phyloP scores from a whole-genome alignment of 2,329 filamentous ascomycete species.

The Cladophialophora immunda region DNA sequence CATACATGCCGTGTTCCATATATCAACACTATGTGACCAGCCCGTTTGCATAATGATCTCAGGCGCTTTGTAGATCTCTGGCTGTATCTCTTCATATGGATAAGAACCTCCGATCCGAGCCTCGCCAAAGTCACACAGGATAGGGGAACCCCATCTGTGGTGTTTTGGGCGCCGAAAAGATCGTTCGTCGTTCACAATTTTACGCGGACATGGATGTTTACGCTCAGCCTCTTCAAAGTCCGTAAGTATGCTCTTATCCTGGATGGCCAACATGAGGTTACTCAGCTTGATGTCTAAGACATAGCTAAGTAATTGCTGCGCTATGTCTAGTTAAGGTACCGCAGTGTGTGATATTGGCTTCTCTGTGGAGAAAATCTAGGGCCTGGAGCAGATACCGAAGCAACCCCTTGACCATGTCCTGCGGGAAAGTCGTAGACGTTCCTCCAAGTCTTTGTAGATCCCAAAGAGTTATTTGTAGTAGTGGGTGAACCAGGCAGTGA shows the following conservation, averaged over 20 bases:
- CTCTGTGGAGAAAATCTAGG: constrained; percentile 4
- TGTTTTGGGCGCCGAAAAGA: constrained; percentile 8
- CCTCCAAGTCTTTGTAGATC: constrained; percentile 4
- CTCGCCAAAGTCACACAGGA: constrained; percentile 62
- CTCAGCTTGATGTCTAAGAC: neutral
- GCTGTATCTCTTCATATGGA: constrained; percentile 42
- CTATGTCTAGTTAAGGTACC: neutral
- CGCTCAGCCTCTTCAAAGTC: constrained; percentile 4
- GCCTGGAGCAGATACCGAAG: neutral
- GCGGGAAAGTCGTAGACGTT: neutral
- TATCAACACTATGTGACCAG: constrained; percentile 60
- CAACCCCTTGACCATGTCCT: neutral
- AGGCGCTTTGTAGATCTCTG: constrained; percentile 48
- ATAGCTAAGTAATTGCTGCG: neutral
- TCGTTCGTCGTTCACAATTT: neutral
- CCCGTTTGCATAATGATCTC: constrained; percentile 58
- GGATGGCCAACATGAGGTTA: constrained; percentile 1
- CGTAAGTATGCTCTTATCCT: constrained; percentile 3
- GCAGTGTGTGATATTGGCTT: constrained; percentile 7
- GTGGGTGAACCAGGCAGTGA: too few relatives aligned
- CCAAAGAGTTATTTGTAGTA: neutral
- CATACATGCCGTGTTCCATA: constrained; percentile 54
- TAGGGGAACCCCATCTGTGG: constrained; percentile 43
- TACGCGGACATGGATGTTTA: neutral
- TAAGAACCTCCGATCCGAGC: constrained; percentile 49